Evolutionary conservation across 352 stramenopile species (phyloP), one percentile per base, ranked within the genome.

Genomic region (Phytophthora sansomeana): DNA sequence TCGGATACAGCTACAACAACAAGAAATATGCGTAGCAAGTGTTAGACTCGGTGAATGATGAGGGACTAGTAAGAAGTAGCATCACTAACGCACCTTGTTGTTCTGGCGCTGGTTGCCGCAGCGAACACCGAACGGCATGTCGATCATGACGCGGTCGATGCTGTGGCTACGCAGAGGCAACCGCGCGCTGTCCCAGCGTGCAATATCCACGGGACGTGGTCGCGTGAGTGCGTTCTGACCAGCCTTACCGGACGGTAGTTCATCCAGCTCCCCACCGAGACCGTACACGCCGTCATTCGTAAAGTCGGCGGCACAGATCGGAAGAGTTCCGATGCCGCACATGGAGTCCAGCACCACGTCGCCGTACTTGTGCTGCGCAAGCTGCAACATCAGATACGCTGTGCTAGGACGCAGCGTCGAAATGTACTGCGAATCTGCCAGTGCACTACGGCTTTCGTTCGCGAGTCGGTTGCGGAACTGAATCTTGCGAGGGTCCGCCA

Each of bases 261-360:
- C 52, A 19, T 91, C 81, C 14, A 95, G 35, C 36, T 95, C 86
- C 2, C 86, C 86, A 7, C 86, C 86, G 14, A 95, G 69, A 36
- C 74, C 77, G 54, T 90, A 91, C 9, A 92, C 75, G 21, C 59
- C 46, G 44, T 89, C 79, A 2, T 76, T 63, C 5, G 78, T 74
- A 56, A 87, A 84, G 21, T 80, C 67, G 10, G 79, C 72, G 9
- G 68, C 66, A 62, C 80, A 92, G 36, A 91, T 82, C 7, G 86
- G 86, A 39, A 95, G 87, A 21, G 86, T 93, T 2, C 86, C 86
- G 11, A 95, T 83, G 30, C 86, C 86, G 32, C 86, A 95, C 86
- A 95, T 95, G 9, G 84, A 89, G 53, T 95, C 86, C 17, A 92
- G 56, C n/a, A 92, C 58, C 6, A 93, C 44, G 33, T 95, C 84